Percentiles rank a stretch among this genome's conserved stretches.
phyloP scores from a whole-genome alignment of 2,329 filamentous ascomycete species.

The Trichoderma guizhouense region DNA sequence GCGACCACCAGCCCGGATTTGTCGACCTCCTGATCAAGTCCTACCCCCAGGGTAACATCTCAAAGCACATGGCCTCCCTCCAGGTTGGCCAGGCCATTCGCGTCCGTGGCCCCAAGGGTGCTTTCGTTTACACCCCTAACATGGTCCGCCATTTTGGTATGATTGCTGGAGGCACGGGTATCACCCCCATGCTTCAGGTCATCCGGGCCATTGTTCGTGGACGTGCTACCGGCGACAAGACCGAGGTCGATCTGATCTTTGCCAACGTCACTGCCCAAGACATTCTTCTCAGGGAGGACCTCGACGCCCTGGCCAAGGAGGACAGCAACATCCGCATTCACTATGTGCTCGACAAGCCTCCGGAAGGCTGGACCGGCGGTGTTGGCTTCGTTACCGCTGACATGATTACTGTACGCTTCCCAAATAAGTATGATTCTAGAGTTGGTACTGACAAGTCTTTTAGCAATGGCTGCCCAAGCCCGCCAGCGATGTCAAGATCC shows the following conservation, averaged over 20 bases:
- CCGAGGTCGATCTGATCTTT: slow-evolving; percentile 91
- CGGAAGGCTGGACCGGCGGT: slow-evolving; percentile 85
- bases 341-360: slow-evolving; percentile 96
- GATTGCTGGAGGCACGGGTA: slow-evolving; percentile 96
- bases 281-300: slow-evolving; percentile 88
- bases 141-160: slow-evolving; percentile 96
- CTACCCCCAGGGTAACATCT: slow-evolving; percentile 97
- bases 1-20: slow-evolving; percentile 83
- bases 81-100: slow-evolving; percentile 83
- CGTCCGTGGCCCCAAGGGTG: slow-evolving; percentile 91
- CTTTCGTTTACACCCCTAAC: slow-evolving; percentile 96
- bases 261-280: slow-evolving; percentile 93
- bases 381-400: slow-evolving; percentile 93
- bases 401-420: slow-evolving; percentile 74
- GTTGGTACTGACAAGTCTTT: slow-evolving; percentile 21
- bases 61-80: slow-evolving; percentile 81
- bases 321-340: slow-evolving; percentile 82
- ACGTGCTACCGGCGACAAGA: slow-evolving; percentile 74
- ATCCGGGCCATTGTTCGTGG: slow-evolving; percentile 85
- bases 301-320: slow-evolving; percentile 73
- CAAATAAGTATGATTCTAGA: not conserved
- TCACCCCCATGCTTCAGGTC: slow-evolving; percentile 97
- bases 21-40: slow-evolving; percentile 98
- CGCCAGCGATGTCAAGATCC: slow-evolving; percentile 83
- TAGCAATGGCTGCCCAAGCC: slow-evolving; percentile 79